Base-by-base conservation (phyloP, 192 early-diverging fungal species). In the Dissophora ornata region DNA sequence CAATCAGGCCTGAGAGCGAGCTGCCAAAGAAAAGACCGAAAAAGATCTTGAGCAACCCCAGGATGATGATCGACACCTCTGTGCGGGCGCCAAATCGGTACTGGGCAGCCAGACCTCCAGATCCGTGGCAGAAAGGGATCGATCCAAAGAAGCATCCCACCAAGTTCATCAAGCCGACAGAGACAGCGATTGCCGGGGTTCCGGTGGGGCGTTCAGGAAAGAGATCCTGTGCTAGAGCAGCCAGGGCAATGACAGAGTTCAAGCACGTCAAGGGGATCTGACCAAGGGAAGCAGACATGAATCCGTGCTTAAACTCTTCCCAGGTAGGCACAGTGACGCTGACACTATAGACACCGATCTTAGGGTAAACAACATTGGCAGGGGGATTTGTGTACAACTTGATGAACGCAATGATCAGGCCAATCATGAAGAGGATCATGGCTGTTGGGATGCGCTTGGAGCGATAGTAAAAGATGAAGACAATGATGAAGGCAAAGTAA, bases 241-340 rank as follows among this genome's bases (percentile, higher is more conserved):
- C 83, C 33, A 94, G 82, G 2, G 92, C 95, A 42, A 96, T 86
- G 1, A 93, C 92, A 30, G 95, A 96, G 79, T 96, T 96, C 49
- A 95, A 84, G 47, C 88, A 64, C 21, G 95, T 96, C 56, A 96
- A 79, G 19, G 95, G 94, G 30, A 96, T 82, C 84, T 96, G 95
- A 15, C 95, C 95, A 30, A 95, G 81, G 19, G 90, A 90, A 3
- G 93, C 95, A 63, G 81, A 90, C 36, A 93, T 67, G 61, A 95
- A 92, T n/a, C 92, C 94, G 10, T 60, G 80, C 42, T 82, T 81
- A 79, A 93, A 92, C 53, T 93, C 89, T 46, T 78, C 64, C 24
- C 84, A 81, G 3, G 90, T 88, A 1, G 90, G 90, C 22, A 87
- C 83, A 22, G 88, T 81, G 1, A 84, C 59, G 0, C 65, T 57